Conservation (phyloP, 129 eudicot species). For the Centrapalus pauciflorus region DNA sequence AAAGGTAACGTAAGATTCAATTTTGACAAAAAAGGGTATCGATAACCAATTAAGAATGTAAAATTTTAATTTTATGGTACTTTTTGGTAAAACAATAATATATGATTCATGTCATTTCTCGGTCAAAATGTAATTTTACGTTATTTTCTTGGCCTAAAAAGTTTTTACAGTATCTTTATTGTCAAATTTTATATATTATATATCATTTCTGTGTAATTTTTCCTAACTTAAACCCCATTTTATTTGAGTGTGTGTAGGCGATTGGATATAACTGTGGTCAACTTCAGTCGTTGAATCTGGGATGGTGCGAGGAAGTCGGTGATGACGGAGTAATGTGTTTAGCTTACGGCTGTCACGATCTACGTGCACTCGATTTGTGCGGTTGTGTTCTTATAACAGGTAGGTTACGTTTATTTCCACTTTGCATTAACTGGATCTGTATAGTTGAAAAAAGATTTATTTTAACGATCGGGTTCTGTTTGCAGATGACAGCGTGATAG, state of each 20-base stretch:
- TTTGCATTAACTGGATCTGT: background rate
- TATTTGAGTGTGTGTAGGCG: conserved; percentile 41
- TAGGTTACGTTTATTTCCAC: background rate
- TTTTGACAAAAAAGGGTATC: no score
- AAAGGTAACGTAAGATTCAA: no score
- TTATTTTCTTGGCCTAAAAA: no score
- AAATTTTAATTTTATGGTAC: no score
- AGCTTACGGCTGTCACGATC: conserved; percentile 86
- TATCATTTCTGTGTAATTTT: no score
- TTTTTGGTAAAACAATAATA: no score
- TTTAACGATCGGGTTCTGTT: background rate
- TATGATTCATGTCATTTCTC: no score
- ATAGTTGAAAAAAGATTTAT: background rate
- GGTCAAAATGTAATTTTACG: no score
- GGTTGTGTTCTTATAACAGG: conserved; percentile 97
- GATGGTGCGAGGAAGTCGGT: conserved; percentile 91
- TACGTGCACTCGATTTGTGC: conserved; percentile 77
- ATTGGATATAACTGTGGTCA: conserved; percentile 67
- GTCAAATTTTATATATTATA: no score
- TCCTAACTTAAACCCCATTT: no score
- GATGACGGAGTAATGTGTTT: conserved; percentile 84
- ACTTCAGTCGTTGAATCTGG: conserved; percentile 69
- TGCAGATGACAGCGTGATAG: conserved; percentile 89
- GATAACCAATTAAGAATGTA: no score
- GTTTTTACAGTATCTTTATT: no score